Conservation (phyloP, 2,329 filamentous ascomycete genomes). For the Aspergillus japonicus region DNA sequence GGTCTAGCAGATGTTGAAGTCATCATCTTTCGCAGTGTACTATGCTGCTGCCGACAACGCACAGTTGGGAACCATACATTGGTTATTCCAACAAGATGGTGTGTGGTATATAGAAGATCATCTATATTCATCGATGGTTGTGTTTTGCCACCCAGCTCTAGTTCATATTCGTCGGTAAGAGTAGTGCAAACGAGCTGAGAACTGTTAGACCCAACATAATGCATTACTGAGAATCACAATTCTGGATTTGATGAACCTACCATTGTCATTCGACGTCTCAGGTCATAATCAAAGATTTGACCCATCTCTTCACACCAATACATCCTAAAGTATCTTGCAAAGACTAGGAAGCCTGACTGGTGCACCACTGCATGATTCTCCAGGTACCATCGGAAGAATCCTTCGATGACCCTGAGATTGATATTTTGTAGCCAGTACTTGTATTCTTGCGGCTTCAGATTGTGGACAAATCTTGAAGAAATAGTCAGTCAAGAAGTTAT, state of each 20-base stretch:
- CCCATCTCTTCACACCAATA: not conserved
- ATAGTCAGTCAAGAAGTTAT: not conserved
- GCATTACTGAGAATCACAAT: not conserved
- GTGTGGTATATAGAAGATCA: not conserved
- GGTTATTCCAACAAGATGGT: slow-evolving; percentile 14
- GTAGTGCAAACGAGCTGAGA: not conserved
- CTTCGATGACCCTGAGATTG: not conserved
- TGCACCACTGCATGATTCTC: not conserved
- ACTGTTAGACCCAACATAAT: not conserved
- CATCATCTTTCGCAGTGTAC: slow-evolving; percentile 23
- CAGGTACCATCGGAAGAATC: not conserved
- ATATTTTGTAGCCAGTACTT: slow-evolving; percentile 9
- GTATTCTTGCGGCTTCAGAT: slow-evolving; percentile 14
- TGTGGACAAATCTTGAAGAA: slow-evolving; percentile 10
- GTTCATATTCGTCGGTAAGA: not conserved
- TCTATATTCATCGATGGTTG: not conserved
- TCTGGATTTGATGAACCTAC: not conserved
- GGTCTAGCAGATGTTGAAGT: slow-evolving; percentile 16
- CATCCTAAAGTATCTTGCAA: not conserved
- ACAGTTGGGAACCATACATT: slow-evolving; percentile 15
- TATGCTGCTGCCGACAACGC: slow-evolving; percentile 13
- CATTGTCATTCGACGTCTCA: not conserved
- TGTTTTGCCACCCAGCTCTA: not conserved
- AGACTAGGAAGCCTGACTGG: not conserved
- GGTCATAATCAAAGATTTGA: not conserved